These are phyloP conservation scores for Leucogyrophana mollusca DNA, from an alignment of 768 basidiomycete species.

Conservation along the genomic window DNA sequence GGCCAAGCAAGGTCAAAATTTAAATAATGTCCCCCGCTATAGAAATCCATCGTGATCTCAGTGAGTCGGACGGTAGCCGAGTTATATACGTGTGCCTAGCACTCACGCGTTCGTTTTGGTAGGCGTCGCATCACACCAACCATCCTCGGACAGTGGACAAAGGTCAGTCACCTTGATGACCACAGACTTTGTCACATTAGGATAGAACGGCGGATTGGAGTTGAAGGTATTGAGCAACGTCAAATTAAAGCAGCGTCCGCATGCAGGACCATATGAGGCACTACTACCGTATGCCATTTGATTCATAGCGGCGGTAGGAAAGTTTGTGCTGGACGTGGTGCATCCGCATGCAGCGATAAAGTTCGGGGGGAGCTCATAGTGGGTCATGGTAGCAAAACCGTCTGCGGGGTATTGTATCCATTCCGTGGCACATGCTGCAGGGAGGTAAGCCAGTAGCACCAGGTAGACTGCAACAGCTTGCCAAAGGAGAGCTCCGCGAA, in stretches of 20 bases:
- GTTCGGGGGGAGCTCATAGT: slow-evolving; percentile 52
- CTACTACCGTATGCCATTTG: slow-evolving; percentile 81
- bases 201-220: slow-evolving; percentile 68
- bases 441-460: slow-evolving; percentile 22
- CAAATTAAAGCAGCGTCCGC: slow-evolving; percentile 78
- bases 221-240: slow-evolving; percentile 69
- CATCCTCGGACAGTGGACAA: slow-evolving; percentile 60
- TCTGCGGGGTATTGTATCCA: slow-evolving; percentile 67
- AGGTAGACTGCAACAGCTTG: slow-evolving; percentile 16
- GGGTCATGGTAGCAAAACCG: slow-evolving; percentile 77
- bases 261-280: slow-evolving; percentile 67
- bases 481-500: slow-evolving; percentile 4
- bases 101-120: slow-evolving; percentile 63
- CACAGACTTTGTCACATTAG: slow-evolving; percentile 55
- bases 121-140: slow-evolving; percentile 72
- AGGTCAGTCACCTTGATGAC: slow-evolving; percentile 80
- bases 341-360: slow-evolving; percentile 76
- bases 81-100: neutral
- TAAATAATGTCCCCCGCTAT: slow-evolving; percentile 64
- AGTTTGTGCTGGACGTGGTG: slow-evolving; percentile 57
- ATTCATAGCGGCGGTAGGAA: slow-evolving; percentile 78
- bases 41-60: neutral
- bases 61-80: neutral
- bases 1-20: slow-evolving; percentile 87
- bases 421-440: slow-evolving; percentile 23